Percentiles rank a stretch among this genome's conserved stretches.
phyloP scores from a whole-genome alignment of 2,329 filamentous ascomycete species.

The Cladosporium oxysporum region DNA sequence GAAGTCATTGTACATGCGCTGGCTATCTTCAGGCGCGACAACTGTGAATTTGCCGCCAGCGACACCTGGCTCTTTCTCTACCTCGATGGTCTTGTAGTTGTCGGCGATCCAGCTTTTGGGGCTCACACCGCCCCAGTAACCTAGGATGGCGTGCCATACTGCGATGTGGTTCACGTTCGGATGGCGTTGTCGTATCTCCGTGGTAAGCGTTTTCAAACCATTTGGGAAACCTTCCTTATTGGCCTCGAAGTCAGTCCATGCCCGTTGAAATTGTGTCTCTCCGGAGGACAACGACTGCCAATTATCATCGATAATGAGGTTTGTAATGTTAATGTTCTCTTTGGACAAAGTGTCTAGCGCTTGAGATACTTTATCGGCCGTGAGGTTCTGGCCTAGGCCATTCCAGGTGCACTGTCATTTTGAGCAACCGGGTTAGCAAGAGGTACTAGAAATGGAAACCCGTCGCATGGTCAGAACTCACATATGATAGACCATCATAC shows the following conservation, averaged over 20 bases:
- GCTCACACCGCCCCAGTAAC: conserved; percentile 90
- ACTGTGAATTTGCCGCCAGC: conserved; percentile 69
- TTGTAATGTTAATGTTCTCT: conserved; percentile 74
- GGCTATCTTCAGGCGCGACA: conserved; percentile 72
- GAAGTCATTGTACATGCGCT: conserved; percentile 84
- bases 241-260: conserved; percentile 84
- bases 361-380: conserved; percentile 73
- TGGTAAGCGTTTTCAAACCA: conserved; percentile 72
- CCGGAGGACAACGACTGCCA: conserved; percentile 78
- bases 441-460: neutral
- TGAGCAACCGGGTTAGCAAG: neutral
- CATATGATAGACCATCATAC: conserved; percentile 87
- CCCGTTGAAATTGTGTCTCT: conserved; percentile 53
- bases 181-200: conserved; percentile 65
- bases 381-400: conserved; percentile 78
- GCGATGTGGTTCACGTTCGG: conserved; percentile 78
- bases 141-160: conserved; percentile 87
- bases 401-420: conserved; percentile 80
- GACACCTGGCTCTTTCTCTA: conserved; percentile 57
- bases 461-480: neutral
- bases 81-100: conserved; percentile 71
- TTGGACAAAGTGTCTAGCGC: conserved; percentile 72
- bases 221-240: conserved; percentile 75
- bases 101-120: conserved; percentile 71
- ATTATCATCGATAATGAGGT: conserved; percentile 93